Percentiles rank a stretch among this genome's conserved stretches.
phyloP scores from a whole-genome alignment of 2,329 filamentous ascomycete species.

The Sclerotinia glacialis region DNA sequence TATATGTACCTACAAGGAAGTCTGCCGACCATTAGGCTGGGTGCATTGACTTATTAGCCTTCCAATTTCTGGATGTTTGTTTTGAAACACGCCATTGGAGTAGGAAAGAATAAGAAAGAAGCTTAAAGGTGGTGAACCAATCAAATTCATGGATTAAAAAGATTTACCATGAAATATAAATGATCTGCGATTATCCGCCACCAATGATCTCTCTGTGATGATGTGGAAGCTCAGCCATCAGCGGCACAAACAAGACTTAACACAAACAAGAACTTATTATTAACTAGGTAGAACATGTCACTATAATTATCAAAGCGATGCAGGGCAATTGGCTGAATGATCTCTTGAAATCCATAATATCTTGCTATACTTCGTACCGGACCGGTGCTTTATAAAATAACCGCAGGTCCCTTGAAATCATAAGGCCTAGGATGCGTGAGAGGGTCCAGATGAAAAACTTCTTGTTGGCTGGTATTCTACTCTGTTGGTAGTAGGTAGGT shows the following conservation, averaged over 20 bases:
- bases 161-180: neutral
- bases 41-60: constrained; percentile 8
- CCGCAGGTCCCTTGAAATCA: neutral
- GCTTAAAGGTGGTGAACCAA: neutral
- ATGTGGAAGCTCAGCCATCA: too few species aligned
- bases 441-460: neutral
- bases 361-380: too few species aligned
- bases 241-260: neutral
- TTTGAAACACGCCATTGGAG: constrained; percentile 3
- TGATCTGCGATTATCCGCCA: neutral
- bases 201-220: too few species aligned
- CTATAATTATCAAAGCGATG: neutral
- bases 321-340: neutral
- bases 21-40: neutral
- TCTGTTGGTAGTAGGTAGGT: neutral
- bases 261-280: too few species aligned
- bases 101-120: constrained; percentile 4
- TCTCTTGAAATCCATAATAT: too few species aligned
- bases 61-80: constrained; percentile 6
- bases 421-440: neutral
- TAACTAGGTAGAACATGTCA: neutral
- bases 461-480: neutral
- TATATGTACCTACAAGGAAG: neutral
- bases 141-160: neutral
- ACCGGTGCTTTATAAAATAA: neutral